Evolutionary conservation across 1,284 basidiomycete species (phyloP), one percentile per base, ranked within the genome.

Genomic region (Rhodotorula sp.): DNA sequence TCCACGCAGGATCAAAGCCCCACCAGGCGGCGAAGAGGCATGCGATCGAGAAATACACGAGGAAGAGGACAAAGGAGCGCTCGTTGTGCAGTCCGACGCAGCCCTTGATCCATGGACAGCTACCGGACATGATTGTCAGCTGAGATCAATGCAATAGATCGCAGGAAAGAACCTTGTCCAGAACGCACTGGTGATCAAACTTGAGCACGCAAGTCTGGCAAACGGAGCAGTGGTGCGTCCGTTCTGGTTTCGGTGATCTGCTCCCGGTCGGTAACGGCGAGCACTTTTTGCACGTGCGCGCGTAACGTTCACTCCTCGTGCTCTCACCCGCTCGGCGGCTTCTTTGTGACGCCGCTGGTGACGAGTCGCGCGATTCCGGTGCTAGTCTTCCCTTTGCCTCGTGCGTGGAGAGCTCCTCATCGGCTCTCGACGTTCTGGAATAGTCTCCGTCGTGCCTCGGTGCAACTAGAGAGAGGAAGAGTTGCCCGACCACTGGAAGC

Each of bases 21-120:
- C 51, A 62, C 20, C 42, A 62, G 6, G 53, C 53, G 20, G 51
- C 51, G 20, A 62, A 62, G 4, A 64, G 60, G 54, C 74, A 76
- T 3, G 75, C 71, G 37, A 76, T 42, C 18, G 78, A 68, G 61
- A 78, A 74, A 60, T 79, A 77, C 57, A 69, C 91, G 92, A 98
- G 89, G 85, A 98, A 99, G 48, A 98, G 83, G 46, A 96, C 86
- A 78, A 99, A 99, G 81, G 98, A 93, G 0, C 95, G 87, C 80
- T 98, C 95, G 79, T 99, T 99, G 79, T 95, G 85, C 12, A 98
- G 80, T 3, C 96, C 95, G 33, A 99, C 85, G 53, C 65, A 72
- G 24, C 65, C 59, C 80, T 98, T 98, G 75, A 99, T 89, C 95
- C 95, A 94, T 90, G 80, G 76, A 63, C 79, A 79, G 66, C 64